Evolutionary conservation across 306 rosid genomes (phyloP), one percentile per base, ranked within the genome.

Genomic region (Lathyrus aphaca): DNA sequence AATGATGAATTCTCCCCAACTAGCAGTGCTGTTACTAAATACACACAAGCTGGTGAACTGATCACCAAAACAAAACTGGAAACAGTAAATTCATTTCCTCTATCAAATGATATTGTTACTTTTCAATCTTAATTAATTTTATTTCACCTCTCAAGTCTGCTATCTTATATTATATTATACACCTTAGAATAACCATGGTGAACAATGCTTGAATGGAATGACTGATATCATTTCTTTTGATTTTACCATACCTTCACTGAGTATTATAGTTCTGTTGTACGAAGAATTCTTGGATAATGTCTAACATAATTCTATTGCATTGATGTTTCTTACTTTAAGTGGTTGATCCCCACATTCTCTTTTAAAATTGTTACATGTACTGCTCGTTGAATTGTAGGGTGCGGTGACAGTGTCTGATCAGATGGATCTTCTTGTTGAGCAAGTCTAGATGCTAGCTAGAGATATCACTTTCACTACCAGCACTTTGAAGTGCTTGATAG

Each of bases 361-460:
- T 60, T 35, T 69, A 39, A 53, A 74, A 32, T 72, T 48, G 54
- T 69, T 72, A 40, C 18, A 48, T 67, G 59, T 18, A 59, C 40
- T 68, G 62, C 69, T 69, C 57, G 19, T 66, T 78, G 65, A 61
- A 82, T 64, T 74, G 40, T 69, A 94, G 99, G 96, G 84, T 35
- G 96, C 91, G 76, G 91, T 91, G 87, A 76, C 97, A 58, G 82
- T 82, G 77, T 87, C 97, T 3, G 99, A 95, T 87, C 99, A 95
- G 77, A 85, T 83, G 83, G 99, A 95, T 78, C 95, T 95, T 77
- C 97, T 91, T 64, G 95, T 79, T 32, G 99, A 95, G 84, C 99
- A 95, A 89, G 96, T 95, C 68, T 91, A 95, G 87, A 87, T 95
- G 99, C 97, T 95, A 73, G 96, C 97, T 56, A 97, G 96, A 68